phyloP scores from a whole-genome alignment of 495 filamentous ascomycete genomes.

The Tuber brumale region DNA sequence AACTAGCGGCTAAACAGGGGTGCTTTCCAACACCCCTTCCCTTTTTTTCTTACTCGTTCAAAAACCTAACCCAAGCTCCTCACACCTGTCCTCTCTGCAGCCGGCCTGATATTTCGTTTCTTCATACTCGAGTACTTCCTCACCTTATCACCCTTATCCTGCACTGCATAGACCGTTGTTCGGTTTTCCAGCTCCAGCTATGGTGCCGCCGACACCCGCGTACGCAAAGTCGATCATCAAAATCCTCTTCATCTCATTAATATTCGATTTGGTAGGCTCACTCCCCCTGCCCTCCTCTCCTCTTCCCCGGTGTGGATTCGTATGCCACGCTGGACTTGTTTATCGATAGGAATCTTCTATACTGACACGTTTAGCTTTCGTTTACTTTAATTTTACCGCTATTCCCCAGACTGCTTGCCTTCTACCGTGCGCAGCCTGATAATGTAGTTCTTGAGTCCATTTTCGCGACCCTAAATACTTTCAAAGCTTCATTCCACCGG shows the following conservation, averaged over 20 bases:
- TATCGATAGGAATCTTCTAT: slow-evolving; percentile 16
- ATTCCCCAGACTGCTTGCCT: slow-evolving; percentile 87
- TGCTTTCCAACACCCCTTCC: not conserved
- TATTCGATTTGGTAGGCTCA: slow-evolving; percentile 59
- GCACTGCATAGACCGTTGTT: slow-evolving; percentile 4
- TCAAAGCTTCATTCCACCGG: slow-evolving; percentile 87
- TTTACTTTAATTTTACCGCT: slow-evolving; percentile 98
- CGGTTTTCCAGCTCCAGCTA: slow-evolving; percentile 11
- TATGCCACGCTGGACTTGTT: slow-evolving; percentile 6
- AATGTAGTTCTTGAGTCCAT: slow-evolving; percentile 67
- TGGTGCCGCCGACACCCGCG: slow-evolving; percentile 24
- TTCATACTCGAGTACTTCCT: slow-evolving; percentile 10
- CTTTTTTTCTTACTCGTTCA: not conserved
- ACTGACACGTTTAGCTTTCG: slow-evolving; percentile 53
- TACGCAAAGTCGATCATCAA: slow-evolving; percentile 67
- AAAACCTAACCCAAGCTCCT: not conserved
- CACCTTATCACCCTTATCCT: slow-evolving; percentile 7
- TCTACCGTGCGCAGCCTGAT: slow-evolving; percentile 63
- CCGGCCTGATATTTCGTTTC: slow-evolving; percentile 26
- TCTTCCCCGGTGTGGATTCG: not conserved
- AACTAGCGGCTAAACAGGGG: not conserved
- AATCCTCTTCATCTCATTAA: slow-evolving; percentile 65
- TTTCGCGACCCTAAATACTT: slow-evolving; percentile 78
- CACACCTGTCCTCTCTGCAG: slow-evolving; percentile 30
- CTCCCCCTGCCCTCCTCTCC: too few relatives aligned